Evolutionary conservation across 768 basidiomycete species (phyloP), one percentile per base, ranked within the genome.

Genomic region (Clathrus columnatus): DNA sequence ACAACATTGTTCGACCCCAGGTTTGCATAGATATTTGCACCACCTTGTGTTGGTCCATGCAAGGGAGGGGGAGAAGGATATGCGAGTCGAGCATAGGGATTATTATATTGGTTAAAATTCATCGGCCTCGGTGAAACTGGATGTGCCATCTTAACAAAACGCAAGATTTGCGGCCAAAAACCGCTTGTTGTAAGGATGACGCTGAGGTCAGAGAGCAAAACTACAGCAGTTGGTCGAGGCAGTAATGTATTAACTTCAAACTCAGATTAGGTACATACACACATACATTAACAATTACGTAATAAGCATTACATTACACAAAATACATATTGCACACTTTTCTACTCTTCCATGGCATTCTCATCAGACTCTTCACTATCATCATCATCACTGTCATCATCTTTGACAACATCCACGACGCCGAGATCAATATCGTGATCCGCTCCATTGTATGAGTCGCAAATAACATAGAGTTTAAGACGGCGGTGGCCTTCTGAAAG

Each of bases 401-500:
- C 93, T 67, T 95, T 90, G 0, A 85, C 91, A 51, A 96, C 91
- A 23, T 88, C 84, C 59, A 97, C 79, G 7, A 83, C 74, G 32
- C 90, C 87, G 47, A 97, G 66, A 46, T 80, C 78, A 65, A 97
- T 84, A 64, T 93, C 92, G 63, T 96, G 92, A 64, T 96, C 95
- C 30, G 91, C 91, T 6, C 91, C 91, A 21, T 87, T 74, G 66
- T 93, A 95, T 52, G 87, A 86, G 65, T 96, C 94, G 60, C 91
- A 94, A 58, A 98, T 93, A 54, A 94, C 85, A 62, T 87, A 94
- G 32, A 97, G 68, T 70, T 90, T 91, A 55, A 97, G 75, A 7
- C 76, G 69, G 64, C 96, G 90, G 10, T 74, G 75, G 43, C 95
- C 95, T 68, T 92, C 84, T 1, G 91, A 83, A 48, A 97, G 70